Base-by-base conservation (phyloP, 2,329 filamentous ascomycete genomes). In the Juglanconis sp. region DNA sequence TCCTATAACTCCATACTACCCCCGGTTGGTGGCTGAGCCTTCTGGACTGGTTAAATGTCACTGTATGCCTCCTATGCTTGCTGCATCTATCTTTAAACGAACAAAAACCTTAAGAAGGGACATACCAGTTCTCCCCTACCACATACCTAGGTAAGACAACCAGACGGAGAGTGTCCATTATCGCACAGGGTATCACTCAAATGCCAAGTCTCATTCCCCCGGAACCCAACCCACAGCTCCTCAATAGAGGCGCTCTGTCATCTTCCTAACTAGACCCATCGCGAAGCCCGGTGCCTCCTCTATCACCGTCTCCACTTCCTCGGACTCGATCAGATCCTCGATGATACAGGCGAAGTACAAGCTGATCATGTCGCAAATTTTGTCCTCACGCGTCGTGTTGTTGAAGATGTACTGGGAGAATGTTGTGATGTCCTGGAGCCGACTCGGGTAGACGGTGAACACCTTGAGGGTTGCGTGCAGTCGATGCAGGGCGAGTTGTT, bases 301-400 rank as follows among this genome's bases (percentile, higher is more conserved):
- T 3, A 50, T 3, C 7, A 50, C 3, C 13, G 4, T 3, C 35
- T 44, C 3, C 10, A 44, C 15, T 13, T 10, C 38, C 5, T 47
- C 42, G 17, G n/a, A 34, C 7, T 52, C 7, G 10, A 31, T 17
- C 31, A 52, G 35, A 13, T 38, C n/a, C 17, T 56, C 59, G 7
- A 48, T 17, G 9, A 42, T 47, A 32, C 53, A 62, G 1, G 59
- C 35, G 5, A 53, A 38, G 30, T 62, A 62, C 38, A 48, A 38
- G 11, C 50, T 17, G 2, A 61, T 13, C 42, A 57, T 57, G 8
- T 44, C 30, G 38, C 60, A 35, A 8, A 61, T 36, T 40, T 30
- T 13, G 30, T 57, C 53, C 9, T n/a, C 38, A 8, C 10, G 30
- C 13, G 15, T 40, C 30, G 44, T 55, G 5, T 56, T 38, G 1